phyloP scores from a whole-genome alignment of 2,329 filamentous ascomycete species.

The Paecilomyces sp. region DNA sequence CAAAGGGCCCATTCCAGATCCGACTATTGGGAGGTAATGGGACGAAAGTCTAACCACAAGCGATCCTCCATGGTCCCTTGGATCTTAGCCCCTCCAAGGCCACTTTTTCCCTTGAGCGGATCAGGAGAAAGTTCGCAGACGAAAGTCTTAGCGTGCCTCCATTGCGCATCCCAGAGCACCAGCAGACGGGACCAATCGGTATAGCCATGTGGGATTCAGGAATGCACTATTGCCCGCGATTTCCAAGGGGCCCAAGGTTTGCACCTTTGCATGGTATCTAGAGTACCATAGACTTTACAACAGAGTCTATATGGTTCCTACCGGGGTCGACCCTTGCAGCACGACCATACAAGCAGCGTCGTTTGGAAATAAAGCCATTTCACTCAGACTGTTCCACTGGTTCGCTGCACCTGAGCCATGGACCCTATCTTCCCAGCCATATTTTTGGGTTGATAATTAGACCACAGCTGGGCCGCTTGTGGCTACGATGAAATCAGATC shows the following conservation, averaged over 20 bases:
- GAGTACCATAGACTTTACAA: neutral
- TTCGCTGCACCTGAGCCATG: neutral
- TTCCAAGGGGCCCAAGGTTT: neutral
- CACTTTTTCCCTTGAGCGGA: neutral
- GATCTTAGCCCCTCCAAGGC: neutral
- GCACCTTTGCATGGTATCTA: neutral
- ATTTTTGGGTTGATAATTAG: neutral
- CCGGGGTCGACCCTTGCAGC: neutral
- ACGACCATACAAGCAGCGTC: neutral
- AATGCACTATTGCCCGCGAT: neutral
- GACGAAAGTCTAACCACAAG: neutral
- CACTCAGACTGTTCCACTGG: neutral
- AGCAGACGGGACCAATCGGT: neutral
- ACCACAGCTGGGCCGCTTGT: neutral
- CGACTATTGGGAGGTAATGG: neutral
- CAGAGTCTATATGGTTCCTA: neutral
- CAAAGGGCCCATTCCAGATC: neutral
- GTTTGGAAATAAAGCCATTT: neutral
- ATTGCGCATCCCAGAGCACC: neutral
- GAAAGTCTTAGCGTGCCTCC: neutral
- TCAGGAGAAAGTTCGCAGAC: neutral
- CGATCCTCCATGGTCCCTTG: neutral
- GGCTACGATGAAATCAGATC: neutral
- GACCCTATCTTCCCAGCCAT: neutral
- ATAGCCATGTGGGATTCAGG: neutral